These are phyloP conservation scores for Erodium maritimum DNA, from an alignment of 345 rosid species.

Conservation along the genomic window DNA sequence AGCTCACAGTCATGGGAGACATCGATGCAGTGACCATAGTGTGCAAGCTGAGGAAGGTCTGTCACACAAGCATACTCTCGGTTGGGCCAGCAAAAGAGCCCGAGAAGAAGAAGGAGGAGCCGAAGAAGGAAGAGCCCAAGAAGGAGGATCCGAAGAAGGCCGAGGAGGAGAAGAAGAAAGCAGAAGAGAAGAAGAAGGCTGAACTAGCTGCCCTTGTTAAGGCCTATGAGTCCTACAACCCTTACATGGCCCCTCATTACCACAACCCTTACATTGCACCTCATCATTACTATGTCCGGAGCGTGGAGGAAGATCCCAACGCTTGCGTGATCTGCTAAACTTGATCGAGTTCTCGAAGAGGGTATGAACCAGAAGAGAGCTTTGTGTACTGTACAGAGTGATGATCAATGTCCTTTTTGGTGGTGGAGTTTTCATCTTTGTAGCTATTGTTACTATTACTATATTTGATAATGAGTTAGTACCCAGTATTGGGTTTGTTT, in stretches of 20 bases:
- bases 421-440: no score
- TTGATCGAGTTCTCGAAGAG: background rate
- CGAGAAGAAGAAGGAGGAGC: constrained; percentile 9
- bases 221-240: background rate
- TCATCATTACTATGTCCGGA: background rate
- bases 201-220: background rate
- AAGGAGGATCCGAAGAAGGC: background rate
- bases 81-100: constrained; percentile 19
- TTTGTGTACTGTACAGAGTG: background rate
- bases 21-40: constrained; percentile 10
- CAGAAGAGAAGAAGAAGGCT: constrained; percentile 1
- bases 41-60: constrained; percentile 14
- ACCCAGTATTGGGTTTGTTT: no score
- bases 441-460: no score
- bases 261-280: background rate
- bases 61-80: constrained; percentile 1
- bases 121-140: background rate
- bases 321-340: constrained; percentile 14
- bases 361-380: background rate
- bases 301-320: constrained; percentile 15
- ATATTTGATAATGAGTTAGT: no score
- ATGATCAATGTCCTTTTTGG: no score
- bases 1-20: constrained; percentile 15
- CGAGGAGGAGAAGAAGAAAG: constrained; percentile 1
- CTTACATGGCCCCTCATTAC: background rate